phyloP scores from a whole-genome alignment of 768 basidiomycete genomes.

The Mycena filopes region DNA sequence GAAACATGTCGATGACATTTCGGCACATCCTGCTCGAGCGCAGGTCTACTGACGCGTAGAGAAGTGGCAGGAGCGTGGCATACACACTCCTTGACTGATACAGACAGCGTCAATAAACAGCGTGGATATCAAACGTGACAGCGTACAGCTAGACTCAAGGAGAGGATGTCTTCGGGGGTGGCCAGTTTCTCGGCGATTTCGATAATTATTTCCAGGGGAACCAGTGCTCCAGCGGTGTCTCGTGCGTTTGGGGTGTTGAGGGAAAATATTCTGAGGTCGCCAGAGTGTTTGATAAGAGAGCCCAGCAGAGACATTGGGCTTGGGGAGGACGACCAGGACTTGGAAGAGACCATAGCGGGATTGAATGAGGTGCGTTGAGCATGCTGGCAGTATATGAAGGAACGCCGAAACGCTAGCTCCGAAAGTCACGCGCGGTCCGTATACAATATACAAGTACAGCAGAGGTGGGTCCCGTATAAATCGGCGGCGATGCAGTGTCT shows the following conservation, averaged over 20 bases:
- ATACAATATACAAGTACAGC: slow-evolving; percentile 12
- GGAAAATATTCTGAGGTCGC: slow-evolving; percentile 9
- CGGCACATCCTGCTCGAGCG: slow-evolving; percentile 30
- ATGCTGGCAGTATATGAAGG: slow-evolving; percentile 13
- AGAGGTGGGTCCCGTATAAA: neutral
- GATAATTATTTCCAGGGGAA: slow-evolving; percentile 31
- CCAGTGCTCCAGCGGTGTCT: slow-evolving; percentile 3
- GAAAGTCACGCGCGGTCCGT: neutral
- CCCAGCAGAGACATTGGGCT: slow-evolving; percentile 23
- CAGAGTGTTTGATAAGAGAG: slow-evolving; percentile 27
- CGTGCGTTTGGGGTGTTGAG: neutral
- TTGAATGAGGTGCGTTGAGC: neutral
- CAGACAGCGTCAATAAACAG: slow-evolving; percentile 1
- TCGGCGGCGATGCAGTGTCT: neutral
- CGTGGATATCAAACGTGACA: neutral
- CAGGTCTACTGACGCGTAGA: slow-evolving; percentile 32
- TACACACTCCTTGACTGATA: slow-evolving; percentile 25
- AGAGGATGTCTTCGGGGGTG: slow-evolving; percentile 24
- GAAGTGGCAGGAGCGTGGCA: slow-evolving; percentile 33
- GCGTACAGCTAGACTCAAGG: slow-evolving; percentile 27
- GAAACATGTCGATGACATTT: slow-evolving; percentile 17
- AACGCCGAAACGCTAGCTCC: slow-evolving; percentile 5
- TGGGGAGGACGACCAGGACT: slow-evolving; percentile 15
- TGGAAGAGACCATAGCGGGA: slow-evolving; percentile 26
- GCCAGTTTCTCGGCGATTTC: slow-evolving; percentile 30